A percentile compares a stretch with the other conserved stretches of the same genome.
These are phyloP conservation scores for Trichosporon ovoides DNA, from an alignment of 1,284 basidiomycete genomes.

Conservation along the genomic window DNA sequence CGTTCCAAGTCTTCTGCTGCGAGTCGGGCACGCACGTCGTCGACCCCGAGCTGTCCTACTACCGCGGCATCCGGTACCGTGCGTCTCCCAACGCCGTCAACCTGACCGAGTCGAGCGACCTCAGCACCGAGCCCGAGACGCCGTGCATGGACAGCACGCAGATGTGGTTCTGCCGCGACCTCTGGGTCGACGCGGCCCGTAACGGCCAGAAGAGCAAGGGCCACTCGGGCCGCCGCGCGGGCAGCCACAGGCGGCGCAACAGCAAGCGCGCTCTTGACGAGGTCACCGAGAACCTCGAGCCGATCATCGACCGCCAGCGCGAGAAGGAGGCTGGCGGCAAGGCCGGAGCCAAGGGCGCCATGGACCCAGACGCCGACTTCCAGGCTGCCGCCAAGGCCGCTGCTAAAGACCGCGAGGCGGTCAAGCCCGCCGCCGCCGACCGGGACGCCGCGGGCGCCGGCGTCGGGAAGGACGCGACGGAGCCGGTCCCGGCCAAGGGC, in stretches of 20 bases:
- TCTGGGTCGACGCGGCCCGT: conserved; percentile 77
- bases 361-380: background rate
- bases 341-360: background rate
- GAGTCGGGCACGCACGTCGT: conserved; percentile 92
- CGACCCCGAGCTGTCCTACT: conserved; percentile 88
- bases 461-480: background rate
- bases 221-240: background rate
- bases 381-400: conserved; percentile 7
- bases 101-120: conserved; percentile 58
- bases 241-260: conserved; percentile 16
- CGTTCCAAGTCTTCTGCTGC: conserved; percentile 95
- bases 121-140: conserved; percentile 63
- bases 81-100: conserved; percentile 74
- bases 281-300: conserved; percentile 25
- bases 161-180: conserved; percentile 90
- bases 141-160: conserved; percentile 87
- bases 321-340: conserved; percentile 5
- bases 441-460: background rate
- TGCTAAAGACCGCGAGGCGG: conserved; percentile 4
- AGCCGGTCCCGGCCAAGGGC: too few relatives aligned
- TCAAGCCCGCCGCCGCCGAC: background rate
- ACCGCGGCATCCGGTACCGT: conserved; percentile 76
- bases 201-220: conserved; percentile 56
- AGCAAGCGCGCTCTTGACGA: conserved; percentile 24
- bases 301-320: conserved; percentile 25